phyloP scores from a whole-genome alignment of 2,329 filamentous ascomycete species.

The Niveomyces coronatus region DNA sequence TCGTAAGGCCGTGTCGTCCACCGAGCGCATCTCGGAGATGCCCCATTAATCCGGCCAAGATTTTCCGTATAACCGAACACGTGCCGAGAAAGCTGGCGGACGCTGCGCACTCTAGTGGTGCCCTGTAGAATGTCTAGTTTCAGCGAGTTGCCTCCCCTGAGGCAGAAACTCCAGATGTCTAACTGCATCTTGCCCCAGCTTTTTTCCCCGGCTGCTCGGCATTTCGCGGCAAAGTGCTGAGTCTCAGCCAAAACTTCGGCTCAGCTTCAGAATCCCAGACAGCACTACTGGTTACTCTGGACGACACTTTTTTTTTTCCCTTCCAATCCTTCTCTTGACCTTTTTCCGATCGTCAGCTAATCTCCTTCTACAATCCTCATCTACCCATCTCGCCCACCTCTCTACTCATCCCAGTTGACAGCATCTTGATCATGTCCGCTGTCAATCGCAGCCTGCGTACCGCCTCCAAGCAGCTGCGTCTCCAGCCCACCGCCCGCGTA shows the following conservation, averaged over 20 bases:
- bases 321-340: neutral
- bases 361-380: neutral
- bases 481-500: constrained; percentile 30
- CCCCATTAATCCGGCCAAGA: no score
- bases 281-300: neutral
- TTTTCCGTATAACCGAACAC: no score
- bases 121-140: neutral
- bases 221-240: constrained; percentile 9
- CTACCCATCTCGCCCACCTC: neutral
- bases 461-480: constrained; percentile 43
- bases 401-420: constrained; percentile 2
- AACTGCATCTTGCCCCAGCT: neutral
- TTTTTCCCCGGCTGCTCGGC: constrained; percentile 5
- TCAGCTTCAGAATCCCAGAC: no score
- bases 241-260: constrained; percentile 6
- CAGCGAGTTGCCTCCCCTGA: neutral
- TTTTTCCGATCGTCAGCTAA: neutral
- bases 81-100: no score
- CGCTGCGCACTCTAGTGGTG: no score
- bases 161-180: neutral
- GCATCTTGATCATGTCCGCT: constrained; percentile 40
- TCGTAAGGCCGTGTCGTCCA: no score
- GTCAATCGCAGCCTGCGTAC: constrained; percentile 44
- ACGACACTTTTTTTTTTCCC: constrained; percentile 2
- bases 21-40: no score